Percentiles rank a stretch among this genome's conserved stretches.
Evolutionary conservation across 768 basidiomycete species (phyloP).

Genomic region (Lactarius quietus): DNA sequence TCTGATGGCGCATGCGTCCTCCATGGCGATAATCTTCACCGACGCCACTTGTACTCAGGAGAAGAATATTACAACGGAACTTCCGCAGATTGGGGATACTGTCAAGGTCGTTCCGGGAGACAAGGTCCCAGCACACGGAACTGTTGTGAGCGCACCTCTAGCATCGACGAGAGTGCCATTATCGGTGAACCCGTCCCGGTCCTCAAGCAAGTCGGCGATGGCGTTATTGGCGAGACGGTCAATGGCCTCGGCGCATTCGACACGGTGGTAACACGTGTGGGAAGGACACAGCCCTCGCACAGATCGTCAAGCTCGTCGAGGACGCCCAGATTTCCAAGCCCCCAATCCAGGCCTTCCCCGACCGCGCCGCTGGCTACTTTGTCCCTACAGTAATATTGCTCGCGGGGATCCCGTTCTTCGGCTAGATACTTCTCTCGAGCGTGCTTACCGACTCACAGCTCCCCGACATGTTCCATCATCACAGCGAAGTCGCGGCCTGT

Average conservation of each 20-base stretch:
- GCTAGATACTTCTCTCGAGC: slow-evolving; percentile 75
- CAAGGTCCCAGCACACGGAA: slow-evolving; percentile 94
- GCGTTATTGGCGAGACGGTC: too few species aligned
- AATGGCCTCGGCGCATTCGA: too few species aligned
- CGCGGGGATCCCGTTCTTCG: slow-evolving; percentile 72
- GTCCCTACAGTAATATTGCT: slow-evolving; percentile 89
- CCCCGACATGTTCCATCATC: slow-evolving; percentile 79
- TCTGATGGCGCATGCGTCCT: slow-evolving; percentile 91
- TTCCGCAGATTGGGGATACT: slow-evolving; percentile 90
- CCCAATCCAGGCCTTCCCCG: slow-evolving; percentile 96
- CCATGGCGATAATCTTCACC: slow-evolving; percentile 94
- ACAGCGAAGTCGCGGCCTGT: slow-evolving; percentile 88
- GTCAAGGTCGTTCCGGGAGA: slow-evolving; percentile 96
- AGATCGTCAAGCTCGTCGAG: slow-evolving; percentile 95
- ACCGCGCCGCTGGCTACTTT: slow-evolving; percentile 91
- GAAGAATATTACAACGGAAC: slow-evolving; percentile 89
- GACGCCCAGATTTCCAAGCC: slow-evolving; percentile 98
- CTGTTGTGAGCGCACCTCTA: slow-evolving; percentile 81
- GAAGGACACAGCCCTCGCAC: slow-evolving; percentile 93
- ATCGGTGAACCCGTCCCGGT: too few species aligned
- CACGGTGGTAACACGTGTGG: too few species aligned
- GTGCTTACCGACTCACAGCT: slow-evolving; percentile 54
- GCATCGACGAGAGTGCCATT: slow-evolving; percentile 92
- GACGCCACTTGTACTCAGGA: slow-evolving; percentile 80
- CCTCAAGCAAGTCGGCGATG: too few species aligned